These are phyloP conservation scores for Quercus wislizeni DNA, from an alignment of 306 rosid genomes.

Conservation along the genomic window DNA sequence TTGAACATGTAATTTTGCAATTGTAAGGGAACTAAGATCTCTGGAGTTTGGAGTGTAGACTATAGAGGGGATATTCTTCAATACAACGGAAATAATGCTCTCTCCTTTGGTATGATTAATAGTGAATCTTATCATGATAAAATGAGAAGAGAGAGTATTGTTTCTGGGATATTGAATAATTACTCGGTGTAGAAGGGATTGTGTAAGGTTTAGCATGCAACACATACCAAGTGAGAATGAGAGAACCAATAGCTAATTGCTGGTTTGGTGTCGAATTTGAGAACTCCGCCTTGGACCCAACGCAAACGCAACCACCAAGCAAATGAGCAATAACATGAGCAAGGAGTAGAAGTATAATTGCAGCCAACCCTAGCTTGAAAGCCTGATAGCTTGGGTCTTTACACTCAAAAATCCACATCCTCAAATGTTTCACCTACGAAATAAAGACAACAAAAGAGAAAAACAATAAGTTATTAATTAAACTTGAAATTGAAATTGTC, in stretches of 20 bases:
- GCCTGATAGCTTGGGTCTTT: slow-evolving; percentile 68
- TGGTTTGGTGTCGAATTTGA: slow-evolving; percentile 41
- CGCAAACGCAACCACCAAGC: slow-evolving; percentile 67
- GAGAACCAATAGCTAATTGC: slow-evolving; percentile 47
- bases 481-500: not conserved
- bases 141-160: too few relatives aligned
- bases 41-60: too few relatives aligned
- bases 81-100: too few relatives aligned
- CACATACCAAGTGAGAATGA: slow-evolving; percentile 64
- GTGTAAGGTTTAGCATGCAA: too few relatives aligned
- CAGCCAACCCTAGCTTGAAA: slow-evolving; percentile 72
- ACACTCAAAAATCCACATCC: slow-evolving; percentile 58
- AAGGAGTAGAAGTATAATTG: slow-evolving; percentile 48
- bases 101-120: too few relatives aligned
- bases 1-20: not conserved
- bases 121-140: too few relatives aligned
- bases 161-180: too few relatives aligned
- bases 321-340: slow-evolving; percentile 62
- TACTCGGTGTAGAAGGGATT: too few relatives aligned
- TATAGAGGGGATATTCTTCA: too few relatives aligned
- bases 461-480: not conserved
- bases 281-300: slow-evolving; percentile 42
- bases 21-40: too few relatives aligned
- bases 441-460: not conserved
- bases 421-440: slow-evolving; percentile 58